These are phyloP conservation scores for Solanum hybrid DNA, from an alignment of 305 asterid genomes.

Conservation along the genomic window DNA sequence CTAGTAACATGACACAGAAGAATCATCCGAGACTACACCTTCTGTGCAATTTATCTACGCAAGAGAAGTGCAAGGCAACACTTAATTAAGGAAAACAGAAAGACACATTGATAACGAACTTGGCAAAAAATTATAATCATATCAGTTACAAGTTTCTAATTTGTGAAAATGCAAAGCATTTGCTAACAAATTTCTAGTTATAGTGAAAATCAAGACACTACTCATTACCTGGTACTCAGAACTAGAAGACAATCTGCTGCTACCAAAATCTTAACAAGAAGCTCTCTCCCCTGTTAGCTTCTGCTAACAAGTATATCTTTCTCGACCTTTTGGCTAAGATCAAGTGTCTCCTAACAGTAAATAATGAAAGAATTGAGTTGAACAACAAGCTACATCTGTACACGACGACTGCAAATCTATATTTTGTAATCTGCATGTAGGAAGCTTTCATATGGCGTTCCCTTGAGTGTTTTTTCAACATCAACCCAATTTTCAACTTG, in stretches of 20 bases:
- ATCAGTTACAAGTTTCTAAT: background rate
- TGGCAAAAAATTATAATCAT: background rate
- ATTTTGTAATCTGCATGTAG: conserved; percentile 49
- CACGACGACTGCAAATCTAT: conserved; percentile 13
- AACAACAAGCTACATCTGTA: conserved; percentile 24
- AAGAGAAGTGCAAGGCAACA: background rate
- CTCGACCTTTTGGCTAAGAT: conserved; percentile 17
- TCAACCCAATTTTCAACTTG: conserved; percentile 87
- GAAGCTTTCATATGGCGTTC: conserved; percentile 65
- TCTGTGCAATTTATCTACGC: background rate
- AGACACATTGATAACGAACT: background rate
- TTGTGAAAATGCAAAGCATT: background rate
- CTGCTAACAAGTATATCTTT: conserved; percentile 22
- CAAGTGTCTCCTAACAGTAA: conserved; percentile 15
- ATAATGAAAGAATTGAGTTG: conserved; percentile 35
- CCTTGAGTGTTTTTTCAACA: conserved; percentile 56
- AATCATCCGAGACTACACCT: background rate
- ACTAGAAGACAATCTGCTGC: background rate
- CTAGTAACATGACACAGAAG: background rate
- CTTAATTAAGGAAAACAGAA: background rate
- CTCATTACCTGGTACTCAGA: background rate
- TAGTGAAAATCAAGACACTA: background rate
- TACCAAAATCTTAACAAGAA: conserved; percentile 34
- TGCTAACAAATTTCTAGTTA: background rate
- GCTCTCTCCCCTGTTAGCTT: conserved; percentile 22